Percentiles rank a stretch among this genome's conserved stretches.
Evolutionary conservation across 1,139 yeast genomes (phyloP).

Genomic region (Suhomyces taliae): DNA sequence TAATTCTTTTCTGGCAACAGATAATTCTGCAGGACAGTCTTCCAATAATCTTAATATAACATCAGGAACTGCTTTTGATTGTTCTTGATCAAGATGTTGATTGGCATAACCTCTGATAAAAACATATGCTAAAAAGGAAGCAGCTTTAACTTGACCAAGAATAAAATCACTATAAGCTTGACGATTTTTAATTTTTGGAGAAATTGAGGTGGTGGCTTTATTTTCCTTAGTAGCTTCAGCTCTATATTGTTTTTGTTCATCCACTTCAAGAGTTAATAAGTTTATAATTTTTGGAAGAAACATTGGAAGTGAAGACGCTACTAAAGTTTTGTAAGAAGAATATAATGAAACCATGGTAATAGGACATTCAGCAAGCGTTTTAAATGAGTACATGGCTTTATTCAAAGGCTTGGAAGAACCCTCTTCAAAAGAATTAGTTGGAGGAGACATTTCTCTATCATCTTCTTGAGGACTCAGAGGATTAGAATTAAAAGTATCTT

Average conservation of each 20-base stretch:
- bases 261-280: constrained; percentile 73
- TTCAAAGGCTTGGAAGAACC: constrained; percentile 40
- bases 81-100: constrained; percentile 60
- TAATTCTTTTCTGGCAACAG: constrained; percentile 89
- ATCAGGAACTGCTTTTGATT: constrained; percentile 76
- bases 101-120: constrained; percentile 81
- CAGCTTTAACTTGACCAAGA: constrained; percentile 95
- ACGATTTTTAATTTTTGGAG: constrained; percentile 74
- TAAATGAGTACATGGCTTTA: constrained; percentile 77
- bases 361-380: constrained; percentile 94
- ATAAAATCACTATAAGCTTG: constrained; percentile 86
- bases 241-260: constrained; percentile 38
- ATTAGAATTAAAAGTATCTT: constrained; percentile 49
- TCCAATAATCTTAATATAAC: constrained; percentile 81
- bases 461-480: constrained; percentile 8
- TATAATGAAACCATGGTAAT: constrained; percentile 91
- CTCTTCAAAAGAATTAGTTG: constrained; percentile 37
- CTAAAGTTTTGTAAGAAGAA: constrained; percentile 79
- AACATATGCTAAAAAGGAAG: constrained; percentile 91
- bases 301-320: constrained; percentile 66
- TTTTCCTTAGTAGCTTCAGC: constrained; percentile 65
- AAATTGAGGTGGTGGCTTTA: constrained; percentile 49
- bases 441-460: constrained; percentile 36
- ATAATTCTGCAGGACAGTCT: constrained; percentile 95
- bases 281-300: constrained; percentile 83